Evolutionary conservation across 805 yeast species (phyloP), one percentile per base, ranked within the genome.

Genomic region (Myxozyma nipponensis): DNA sequence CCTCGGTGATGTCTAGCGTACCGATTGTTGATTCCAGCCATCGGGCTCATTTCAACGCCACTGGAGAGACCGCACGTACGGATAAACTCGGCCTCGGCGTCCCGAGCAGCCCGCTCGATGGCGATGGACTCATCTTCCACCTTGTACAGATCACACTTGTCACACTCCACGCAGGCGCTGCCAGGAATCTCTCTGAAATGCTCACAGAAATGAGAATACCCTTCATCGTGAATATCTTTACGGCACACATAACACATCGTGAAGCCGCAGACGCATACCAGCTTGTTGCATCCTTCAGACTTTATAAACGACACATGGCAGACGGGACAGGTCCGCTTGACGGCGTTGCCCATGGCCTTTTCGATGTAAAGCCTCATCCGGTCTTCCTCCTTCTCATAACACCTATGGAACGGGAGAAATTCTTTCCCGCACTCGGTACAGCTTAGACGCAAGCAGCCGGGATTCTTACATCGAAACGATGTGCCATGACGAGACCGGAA

Each of bases 221-320:
- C 37, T 32, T 55, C 59, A 17, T 44, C 47, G 15, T 45, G 42
- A 19, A 55, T 55, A 24, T 55, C 59, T 30, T 49, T 34, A 2
- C 59, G 41, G 43, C 59, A 55, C 19, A 55, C 52, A 25, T 55
- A 55, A 30, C 59, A 55, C 59, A 55, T 55, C 28, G 54, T 42
- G 43, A 50, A 55, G 10, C 59, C 59, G 44, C 59, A 55, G 9
- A 44, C 49, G 25, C 59, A 55, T n/a, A 57, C 58, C 15, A 55
- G 46, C 46, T 55, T 55, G 34, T 55, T 55, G 47, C 59, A 55
- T 13, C 59, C 59, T 19, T 55, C 59, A 15, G 57, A 34, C 32
- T 55, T 55, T 41, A 55, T 39, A 26, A 55, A 55, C 18, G 57
- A 52, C 21, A 49, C 46, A 21, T 43, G 59, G 47, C 59, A 55